Base-by-base conservation (phyloP, 148 eudicot genomes). In the Pouteria glomerata region DNA sequence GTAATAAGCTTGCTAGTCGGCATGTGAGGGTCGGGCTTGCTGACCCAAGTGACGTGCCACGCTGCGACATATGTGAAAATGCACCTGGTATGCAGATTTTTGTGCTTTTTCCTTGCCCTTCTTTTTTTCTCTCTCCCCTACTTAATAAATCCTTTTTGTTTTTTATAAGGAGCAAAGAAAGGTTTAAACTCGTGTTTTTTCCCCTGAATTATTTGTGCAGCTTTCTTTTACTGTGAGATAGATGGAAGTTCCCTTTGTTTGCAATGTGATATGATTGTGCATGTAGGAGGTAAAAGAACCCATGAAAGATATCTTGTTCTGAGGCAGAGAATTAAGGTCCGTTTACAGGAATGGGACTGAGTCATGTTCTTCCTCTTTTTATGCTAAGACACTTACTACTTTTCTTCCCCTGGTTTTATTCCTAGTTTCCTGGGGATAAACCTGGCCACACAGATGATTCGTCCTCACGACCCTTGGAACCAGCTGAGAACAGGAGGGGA, bases 1-100 rank as follows among this genome's bases (percentile, higher is more conserved):
- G 90, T 71, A 90, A 90, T 78, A 90, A 90, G 86, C 97, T 90
- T 62, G 97, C 97, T n/a, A 90, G 85, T 79, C 86, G 93, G 55
- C 97, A 90, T 72, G 77, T 90, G 34, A 76, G 97, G 44, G 97
- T 88, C 57, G 89, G 90, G 75, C 93, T 91, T 65, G 97, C 89
- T 48, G 97, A 86, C 66, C 97, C 97, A 34, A 85, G 79, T 68
- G 88, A 77, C 68, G 87, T 91, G 41, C 88, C 88, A 14, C 78
- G 84, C 31, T 91, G 97, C 66, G 97, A 91, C 78, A 90, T 91
- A 71, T 91, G 97, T 64, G 97, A 91, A 85, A 88, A 85, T 76
- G 91, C 89, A 52, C 93, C 97, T 71, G 97, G 97, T 91, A 72
- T 77, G 80, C 64, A 21, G 2, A 39, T 62, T 39, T 69, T 57